A percentile compares a stretch with the other conserved stretches of the same genome.
Conservation (phyloP, 2,329 filamentous ascomycete species). For the Teratosphaeria destructans region DNA sequence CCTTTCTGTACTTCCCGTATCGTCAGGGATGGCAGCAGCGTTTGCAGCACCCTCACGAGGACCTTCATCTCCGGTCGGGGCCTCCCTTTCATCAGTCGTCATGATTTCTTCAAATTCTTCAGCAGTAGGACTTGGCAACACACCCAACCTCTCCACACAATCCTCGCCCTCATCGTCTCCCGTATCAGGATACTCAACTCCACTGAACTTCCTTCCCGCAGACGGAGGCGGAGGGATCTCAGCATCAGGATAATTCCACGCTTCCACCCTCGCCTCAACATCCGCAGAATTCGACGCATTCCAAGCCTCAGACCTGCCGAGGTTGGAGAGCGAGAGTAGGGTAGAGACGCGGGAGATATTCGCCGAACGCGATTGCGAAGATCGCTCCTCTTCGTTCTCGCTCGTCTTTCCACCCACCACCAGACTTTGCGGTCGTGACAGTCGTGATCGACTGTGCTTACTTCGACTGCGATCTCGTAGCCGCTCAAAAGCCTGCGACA, state of each 20-base stretch:
- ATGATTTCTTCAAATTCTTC: background rate
- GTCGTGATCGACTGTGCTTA: background rate
- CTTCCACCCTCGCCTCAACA: slow-evolving; percentile 7
- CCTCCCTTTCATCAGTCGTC: background rate
- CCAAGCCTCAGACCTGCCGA: slow-evolving; percentile 13
- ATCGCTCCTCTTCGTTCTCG: background rate
- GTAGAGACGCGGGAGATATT: background rate
- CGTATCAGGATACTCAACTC: background rate
- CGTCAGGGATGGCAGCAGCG: background rate
- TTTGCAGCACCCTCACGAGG: background rate
- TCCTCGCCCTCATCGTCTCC: background rate
- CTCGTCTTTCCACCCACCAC: background rate
- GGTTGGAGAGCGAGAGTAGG: background rate
- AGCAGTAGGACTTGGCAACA: slow-evolving; percentile 21
- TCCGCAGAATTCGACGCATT: slow-evolving; percentile 2
- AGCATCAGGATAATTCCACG: slow-evolving; percentile 17
- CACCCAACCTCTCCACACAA: slow-evolving; percentile 14
- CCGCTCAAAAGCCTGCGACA: slow-evolving; percentile 5
- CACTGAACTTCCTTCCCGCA: background rate
- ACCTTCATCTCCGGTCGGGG: background rate
- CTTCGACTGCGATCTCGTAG: slow-evolving; percentile 3
- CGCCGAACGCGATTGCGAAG: background rate
- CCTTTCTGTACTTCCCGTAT: background rate
- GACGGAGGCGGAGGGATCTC: slow-evolving; percentile 10
- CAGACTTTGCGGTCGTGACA: background rate